Evolutionary conservation across 768 basidiomycete species (phyloP), one percentile per base, ranked within the genome.

Genomic region (Lentinus tigrinus): DNA sequence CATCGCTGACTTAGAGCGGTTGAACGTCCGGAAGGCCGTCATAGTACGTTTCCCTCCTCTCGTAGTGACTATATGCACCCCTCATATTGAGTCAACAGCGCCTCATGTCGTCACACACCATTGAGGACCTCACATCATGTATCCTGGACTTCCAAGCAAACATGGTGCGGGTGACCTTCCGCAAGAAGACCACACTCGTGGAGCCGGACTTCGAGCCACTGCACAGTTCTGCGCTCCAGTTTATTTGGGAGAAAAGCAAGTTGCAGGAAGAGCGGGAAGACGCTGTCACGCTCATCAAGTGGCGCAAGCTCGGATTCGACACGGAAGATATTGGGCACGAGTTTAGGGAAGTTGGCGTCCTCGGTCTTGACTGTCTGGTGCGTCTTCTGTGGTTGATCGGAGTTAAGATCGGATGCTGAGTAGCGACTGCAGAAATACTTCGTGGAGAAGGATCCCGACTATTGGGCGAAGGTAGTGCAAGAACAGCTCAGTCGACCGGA

Each of bases 111-210:
- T 81, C 88, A 28, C 88, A 91, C 63, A 88, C 85, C 27, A 83
- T 85, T 48, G 90, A 92, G 61, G 92, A 94, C 67, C 75, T 93
- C 53, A 85, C 88, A 7, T 93, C 91, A 0, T 88, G 86, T 57
- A 88, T 95, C 47, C 79, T 94, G 54, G 89, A 94, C 68, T 95
- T 94, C 71, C 93, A 95, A 75, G 86, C 89, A 26, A 93, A 92
- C 71, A 82, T 93, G 57, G 77, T 91, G 54, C 85, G 90, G 38
- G 83, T 92, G 27, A 85, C 83, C 14, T 89, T 90, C 69, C 83
- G 88, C 54, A 90, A 88, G 75, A 93, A 93, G 74, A 89, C 81
- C 16, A 89, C 89, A 3, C 71, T 82, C 23, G 89, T 95, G 17
- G 87, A 92, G 64, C 83, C 87, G 3, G 83, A 85, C 27, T 70